Evolutionary conservation across 768 basidiomycete genomes (phyloP), one percentile per base, ranked within the genome.

Genomic region (Tremella yokohamensis): DNA sequence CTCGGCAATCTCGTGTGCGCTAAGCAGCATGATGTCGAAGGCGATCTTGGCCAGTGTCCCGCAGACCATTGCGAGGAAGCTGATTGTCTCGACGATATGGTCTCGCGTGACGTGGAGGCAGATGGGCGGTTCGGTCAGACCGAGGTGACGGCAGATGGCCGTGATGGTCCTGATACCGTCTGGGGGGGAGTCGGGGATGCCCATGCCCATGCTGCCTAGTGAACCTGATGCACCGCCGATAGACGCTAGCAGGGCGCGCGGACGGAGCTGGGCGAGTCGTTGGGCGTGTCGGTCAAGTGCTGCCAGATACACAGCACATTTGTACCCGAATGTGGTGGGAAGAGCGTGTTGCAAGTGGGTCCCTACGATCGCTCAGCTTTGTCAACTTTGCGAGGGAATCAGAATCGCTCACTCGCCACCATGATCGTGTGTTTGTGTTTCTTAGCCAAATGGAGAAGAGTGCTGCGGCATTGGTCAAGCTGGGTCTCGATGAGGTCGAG

Each of bases 271-370:
- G 3, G 19, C 24, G 11, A 57, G 49, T 16, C 56, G 56, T 38
- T 57, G 48, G 4, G n/a, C 25, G 38, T 57, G 56, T 6, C 56
- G 49, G 26, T 50, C 56, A 25, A 52, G 34, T 7, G 57, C 29
- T 0, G 57, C 42, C 3, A 58, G 52, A 18, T 39, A 58, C 9
- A 58, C 57, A 8, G 57, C 57, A 12, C 18, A 25, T 34, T 58
- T 58, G 57, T 58, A 58, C 16, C 57, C 57, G 44, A 58, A 58
- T 12, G 57, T 58, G 40, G 52, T 53, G 1, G 57, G 57, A 20
- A 58, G 52, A 19, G 57, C 57, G 26, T 58, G 57, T 19, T 58
- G 57, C 18, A 58, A 50, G 40, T 58, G 57, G 42, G 57, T 58
- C 6, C n/a, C n/a, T n/a, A n/a, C n/a, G n/a, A n/a, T n/a, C n/a